These are phyloP conservation scores for Phalaenopsis hybrid DNA, from an alignment of 116 monocot genomes.

Conservation along the genomic window DNA sequence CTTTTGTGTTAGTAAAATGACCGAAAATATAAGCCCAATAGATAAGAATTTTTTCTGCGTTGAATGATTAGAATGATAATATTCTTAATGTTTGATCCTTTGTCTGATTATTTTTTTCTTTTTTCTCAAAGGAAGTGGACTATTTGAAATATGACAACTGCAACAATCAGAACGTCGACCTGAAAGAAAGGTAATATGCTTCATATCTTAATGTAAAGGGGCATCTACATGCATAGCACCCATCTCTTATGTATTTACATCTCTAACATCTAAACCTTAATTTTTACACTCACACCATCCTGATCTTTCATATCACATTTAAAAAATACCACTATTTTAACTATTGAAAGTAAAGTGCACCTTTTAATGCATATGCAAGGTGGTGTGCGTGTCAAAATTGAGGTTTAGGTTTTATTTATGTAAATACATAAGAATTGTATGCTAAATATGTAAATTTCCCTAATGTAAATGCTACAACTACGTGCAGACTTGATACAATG, in stretches of 20 bases:
- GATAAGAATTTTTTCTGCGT: not conserved
- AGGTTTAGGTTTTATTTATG: no score
- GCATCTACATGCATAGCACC: no score
- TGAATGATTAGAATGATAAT: not conserved
- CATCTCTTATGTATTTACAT: no score
- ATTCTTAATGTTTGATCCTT: not conserved
- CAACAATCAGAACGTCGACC: conserved; percentile 18
- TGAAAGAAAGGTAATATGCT: conserved; percentile 24
- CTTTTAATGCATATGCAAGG: no score
- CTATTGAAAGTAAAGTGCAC: no score
- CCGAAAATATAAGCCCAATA: not conserved
- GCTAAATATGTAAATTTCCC: no score
- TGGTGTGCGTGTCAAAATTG: no score
- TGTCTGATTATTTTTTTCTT: not conserved
- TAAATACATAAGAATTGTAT: no score
- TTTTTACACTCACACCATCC: no score
- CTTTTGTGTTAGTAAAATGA: not conserved
- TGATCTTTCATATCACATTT: no score
- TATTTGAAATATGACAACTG: conserved; percentile 60
- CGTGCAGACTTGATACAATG: not conserved
- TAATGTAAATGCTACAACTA: not conserved
- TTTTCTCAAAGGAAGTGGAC: conserved; percentile 27
- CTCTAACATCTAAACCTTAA: no score
- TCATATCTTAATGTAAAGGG: not conserved
- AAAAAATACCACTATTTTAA: no score